Percentiles rank a stretch among this genome's conserved stretches.
phyloP scores from a whole-genome alignment of 2,329 filamentous ascomycete genomes.

The Arthroderma sp. region DNA sequence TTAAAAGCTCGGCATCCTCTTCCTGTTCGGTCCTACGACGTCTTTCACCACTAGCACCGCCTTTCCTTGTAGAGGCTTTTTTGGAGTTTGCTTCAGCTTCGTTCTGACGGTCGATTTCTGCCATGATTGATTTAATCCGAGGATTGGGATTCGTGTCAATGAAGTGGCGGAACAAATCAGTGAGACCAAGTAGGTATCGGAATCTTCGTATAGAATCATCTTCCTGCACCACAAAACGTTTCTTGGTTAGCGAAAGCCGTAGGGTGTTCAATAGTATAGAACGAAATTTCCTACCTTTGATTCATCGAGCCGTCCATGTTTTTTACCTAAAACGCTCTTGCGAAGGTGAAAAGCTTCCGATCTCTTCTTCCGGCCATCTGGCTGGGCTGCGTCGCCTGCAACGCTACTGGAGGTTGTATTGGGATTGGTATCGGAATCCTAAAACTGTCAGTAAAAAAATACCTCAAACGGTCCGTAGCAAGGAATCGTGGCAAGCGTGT shows the following conservation, averaged over 20 bases:
- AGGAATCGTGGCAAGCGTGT: background rate
- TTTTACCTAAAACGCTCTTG: constrained; percentile 85
- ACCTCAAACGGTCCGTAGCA: constrained; percentile 2
- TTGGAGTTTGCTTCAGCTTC: constrained; percentile 57
- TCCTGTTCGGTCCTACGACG: constrained; percentile 89
- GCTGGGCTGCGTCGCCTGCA: constrained; percentile 52
- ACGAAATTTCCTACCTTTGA: constrained; percentile 53
- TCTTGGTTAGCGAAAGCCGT: too few species aligned
- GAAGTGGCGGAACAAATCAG: constrained; percentile 95
- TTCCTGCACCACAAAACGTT: constrained; percentile 43
- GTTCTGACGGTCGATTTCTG: constrained; percentile 88
- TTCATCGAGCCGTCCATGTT: constrained; percentile 81
- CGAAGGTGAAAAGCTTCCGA: constrained; percentile 80
- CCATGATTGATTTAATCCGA: constrained; percentile 84
- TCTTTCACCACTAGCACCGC: constrained; percentile 65
- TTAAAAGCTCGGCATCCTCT: constrained; percentile 76
- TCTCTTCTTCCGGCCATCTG: constrained; percentile 71
- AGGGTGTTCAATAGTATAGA: background rate
- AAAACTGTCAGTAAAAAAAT: constrained; percentile 3
- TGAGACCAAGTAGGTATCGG: constrained; percentile 84
- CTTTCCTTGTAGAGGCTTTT: constrained; percentile 65
- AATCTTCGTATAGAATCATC: constrained; percentile 92
- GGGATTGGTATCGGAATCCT: constrained; percentile 54
- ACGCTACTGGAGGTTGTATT: constrained; percentile 71
- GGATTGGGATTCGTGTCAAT: constrained; percentile 96